A percentile compares a stretch with the other conserved stretches of the same genome.
Evolutionary conservation across 202 grass and related monocot genomes (phyloP).

Genomic region (Schoenoplectus triqueter): DNA sequence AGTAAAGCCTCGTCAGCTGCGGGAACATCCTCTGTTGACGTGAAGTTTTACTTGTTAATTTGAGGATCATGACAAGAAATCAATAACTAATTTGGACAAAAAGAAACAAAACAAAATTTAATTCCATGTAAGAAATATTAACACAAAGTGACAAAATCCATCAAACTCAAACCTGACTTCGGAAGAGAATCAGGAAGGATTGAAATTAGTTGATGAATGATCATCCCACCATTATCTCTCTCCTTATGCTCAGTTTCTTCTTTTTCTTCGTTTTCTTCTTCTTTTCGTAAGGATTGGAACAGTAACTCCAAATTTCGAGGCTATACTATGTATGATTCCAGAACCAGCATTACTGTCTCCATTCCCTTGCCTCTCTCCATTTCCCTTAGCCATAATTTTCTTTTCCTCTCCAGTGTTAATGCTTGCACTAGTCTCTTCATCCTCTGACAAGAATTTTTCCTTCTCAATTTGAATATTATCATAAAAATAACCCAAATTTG

Average conservation of each 20-base stretch:
- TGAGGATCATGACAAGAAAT: neutral
- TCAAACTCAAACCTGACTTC: slow-evolving; percentile 14
- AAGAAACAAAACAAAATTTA: neutral
- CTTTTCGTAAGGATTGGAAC: no score
- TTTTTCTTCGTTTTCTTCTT: no score
- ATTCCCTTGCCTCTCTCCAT: no score
- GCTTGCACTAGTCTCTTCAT: no score
- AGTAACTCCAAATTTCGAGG: no score
- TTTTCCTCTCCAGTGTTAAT: no score
- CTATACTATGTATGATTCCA: no score
- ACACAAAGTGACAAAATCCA: neutral
- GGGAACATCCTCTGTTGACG: slow-evolving; percentile 48
- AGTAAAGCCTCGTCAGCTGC: slow-evolving; percentile 61
- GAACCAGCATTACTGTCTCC: no score
- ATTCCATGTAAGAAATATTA: neutral
- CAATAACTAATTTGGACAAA: neutral
- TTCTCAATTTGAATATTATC: no score
- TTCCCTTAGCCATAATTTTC: no score
- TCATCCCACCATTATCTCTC: slow-evolving; percentile 16
- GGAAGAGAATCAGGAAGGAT: slow-evolving; percentile 54
- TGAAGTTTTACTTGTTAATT: slow-evolving; percentile 2
- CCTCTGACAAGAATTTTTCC: no score
- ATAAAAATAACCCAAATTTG: no score
- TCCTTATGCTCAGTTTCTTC: neutral
- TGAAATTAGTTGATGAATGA: slow-evolving; percentile 47